phyloP scores from a whole-genome alignment of 164 flowering plant species.

The Chimonanthus praecox region DNA sequence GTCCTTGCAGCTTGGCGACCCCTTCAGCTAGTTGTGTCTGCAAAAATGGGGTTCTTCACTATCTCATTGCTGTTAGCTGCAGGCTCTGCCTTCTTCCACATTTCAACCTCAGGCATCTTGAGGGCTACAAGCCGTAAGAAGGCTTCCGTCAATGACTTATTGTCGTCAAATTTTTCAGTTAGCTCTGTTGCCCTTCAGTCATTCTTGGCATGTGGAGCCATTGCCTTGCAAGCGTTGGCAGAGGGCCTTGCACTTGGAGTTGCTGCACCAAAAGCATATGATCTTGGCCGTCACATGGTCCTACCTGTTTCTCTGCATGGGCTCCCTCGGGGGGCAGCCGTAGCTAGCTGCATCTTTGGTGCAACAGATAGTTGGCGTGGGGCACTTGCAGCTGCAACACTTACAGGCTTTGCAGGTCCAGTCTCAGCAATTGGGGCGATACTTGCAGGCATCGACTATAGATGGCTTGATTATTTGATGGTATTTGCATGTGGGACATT shows the following conservation, averaged over 20 bases:
- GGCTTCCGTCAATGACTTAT: slow-evolving; percentile 39
- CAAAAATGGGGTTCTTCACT: slow-evolving; percentile 60
- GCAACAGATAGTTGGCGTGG: slow-evolving; percentile 90
- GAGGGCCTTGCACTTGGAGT: slow-evolving; percentile 95
- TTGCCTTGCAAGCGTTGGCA: slow-evolving; percentile 76
- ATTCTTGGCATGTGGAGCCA: slow-evolving; percentile 66
- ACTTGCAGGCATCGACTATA: slow-evolving; percentile 80
- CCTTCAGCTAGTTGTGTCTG: slow-evolving; percentile 56
- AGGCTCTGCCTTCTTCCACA: slow-evolving; percentile 47
- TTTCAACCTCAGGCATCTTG: slow-evolving; percentile 40
- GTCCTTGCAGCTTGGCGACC: slow-evolving; percentile 91
- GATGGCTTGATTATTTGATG: slow-evolving; percentile 81
- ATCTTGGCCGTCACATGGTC: slow-evolving; percentile 87
- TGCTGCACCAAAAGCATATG: slow-evolving; percentile 97
- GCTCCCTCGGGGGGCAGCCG: slow-evolving; percentile 94
- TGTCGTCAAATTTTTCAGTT: slow-evolving; percentile 39
- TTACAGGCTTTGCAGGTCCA: slow-evolving; percentile 81
- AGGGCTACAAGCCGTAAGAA: slow-evolving; percentile 43
- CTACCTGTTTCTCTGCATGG: slow-evolving; percentile 91
- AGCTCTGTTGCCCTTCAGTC: slow-evolving; percentile 75
- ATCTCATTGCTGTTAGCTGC: slow-evolving; percentile 38
- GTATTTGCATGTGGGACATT: slow-evolving; percentile 86
- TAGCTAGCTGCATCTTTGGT: slow-evolving; percentile 84
- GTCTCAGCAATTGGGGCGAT: slow-evolving; percentile 86
- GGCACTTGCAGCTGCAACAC: slow-evolving; percentile 64